Evolutionary conservation across 164 flowering plant species (phyloP).

Genomic region (Piper betle): DNA sequence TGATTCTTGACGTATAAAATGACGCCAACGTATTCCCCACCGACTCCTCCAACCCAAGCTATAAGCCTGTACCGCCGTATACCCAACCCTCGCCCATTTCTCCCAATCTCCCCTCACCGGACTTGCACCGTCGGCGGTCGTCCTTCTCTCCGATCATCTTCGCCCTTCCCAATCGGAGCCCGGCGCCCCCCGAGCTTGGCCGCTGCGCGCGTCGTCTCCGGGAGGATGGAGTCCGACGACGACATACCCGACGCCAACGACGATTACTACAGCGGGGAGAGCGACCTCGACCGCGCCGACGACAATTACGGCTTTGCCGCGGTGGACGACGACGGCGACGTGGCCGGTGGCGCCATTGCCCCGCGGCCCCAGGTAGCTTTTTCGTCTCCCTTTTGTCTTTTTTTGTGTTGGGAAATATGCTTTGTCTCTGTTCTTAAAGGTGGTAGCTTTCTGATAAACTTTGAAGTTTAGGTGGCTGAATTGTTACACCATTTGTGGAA

Average conservation of each 20-base stretch:
- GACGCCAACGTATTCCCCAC: background rate
- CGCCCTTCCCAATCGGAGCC: background rate
- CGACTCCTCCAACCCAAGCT: background rate
- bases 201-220: background rate
- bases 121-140: no score
- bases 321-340: conserved; percentile 16
- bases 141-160: background rate
- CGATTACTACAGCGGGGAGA: conserved; percentile 31
- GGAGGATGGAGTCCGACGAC: conserved; percentile 41
- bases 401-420: no score
- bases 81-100: background rate
- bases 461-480: no score
- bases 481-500: no score
- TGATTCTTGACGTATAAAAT: no score
- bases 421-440: no score
- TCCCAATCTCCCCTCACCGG: background rate
- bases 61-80: background rate
- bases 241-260: conserved; percentile 52
- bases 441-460: no score
- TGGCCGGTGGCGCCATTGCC: conserved; percentile 1
- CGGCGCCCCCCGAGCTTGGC: no score
- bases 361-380: conserved; percentile 19
- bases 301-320: conserved; percentile 17
- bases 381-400: no score
- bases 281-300: conserved; percentile 13